Evolutionary conservation across 2,329 filamentous ascomycete genomes (phyloP), one percentile per base, ranked within the genome.

Genomic region (Reticulascus tulasneorum): DNA sequence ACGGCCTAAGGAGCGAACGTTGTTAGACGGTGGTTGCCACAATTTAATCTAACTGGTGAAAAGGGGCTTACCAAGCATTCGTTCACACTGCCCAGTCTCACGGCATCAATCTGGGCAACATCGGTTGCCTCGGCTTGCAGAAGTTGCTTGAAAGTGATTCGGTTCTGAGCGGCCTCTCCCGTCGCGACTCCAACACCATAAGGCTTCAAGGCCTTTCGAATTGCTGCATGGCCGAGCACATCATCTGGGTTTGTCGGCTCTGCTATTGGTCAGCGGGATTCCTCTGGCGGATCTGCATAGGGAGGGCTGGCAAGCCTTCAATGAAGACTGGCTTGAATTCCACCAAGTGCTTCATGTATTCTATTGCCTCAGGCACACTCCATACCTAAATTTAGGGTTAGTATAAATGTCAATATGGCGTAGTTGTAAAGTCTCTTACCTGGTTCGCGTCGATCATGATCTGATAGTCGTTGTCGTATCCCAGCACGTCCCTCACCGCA

Each of bases 361-460:
- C 69, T 41, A 83, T 82, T 3, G 80, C 80, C 59, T 84, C 79
- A 0, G 77, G 77, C 18, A 84, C 79, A 35, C 73, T 78, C 79
- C 79, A 84, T 38, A 82, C 71, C 67, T 72, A 37, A 12, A 24
- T 20, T n/a, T 9, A 19, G 20, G 17, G 30, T 23, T 12, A 25
- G 13, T n/a, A n/a, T 18, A 25, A 12, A 10, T 33, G 7, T 22
- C 31, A 23, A 13, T 23, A 15, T 15, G 13, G 9, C 12, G 17
- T 19, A 11, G 9, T 22, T 11, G 8, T 17, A 49, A n/a, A n/a
- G n/a, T n/a, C n/a, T n/a, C 56, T 42, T 59, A 77, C 71, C 62
- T 84, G 80, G 52, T 84, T 84, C 8, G 79, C 79, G 60, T 84
- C 80, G 29, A 84, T 73, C 79, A 84, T 84, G 40, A 84, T 62